Percentiles rank a stretch among this genome's conserved stretches.
Conservation (phyloP, 148 eudicot genomes). For the Camellia granthamiana region DNA sequence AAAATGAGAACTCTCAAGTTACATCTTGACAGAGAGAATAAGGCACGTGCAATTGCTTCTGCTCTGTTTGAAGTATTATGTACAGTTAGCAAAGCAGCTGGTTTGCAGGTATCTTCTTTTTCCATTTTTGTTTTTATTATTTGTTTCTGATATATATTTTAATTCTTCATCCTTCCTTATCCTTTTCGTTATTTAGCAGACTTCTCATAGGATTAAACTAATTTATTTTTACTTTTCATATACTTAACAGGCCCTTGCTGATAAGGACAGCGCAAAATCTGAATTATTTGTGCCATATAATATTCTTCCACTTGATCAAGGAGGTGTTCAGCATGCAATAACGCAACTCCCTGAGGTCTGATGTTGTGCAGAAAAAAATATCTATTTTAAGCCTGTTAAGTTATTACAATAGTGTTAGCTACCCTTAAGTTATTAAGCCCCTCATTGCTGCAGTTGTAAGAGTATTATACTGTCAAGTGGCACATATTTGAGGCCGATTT, state of each 20-base stretch:
- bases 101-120: conserved; percentile 57
- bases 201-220: neutral
- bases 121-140: neutral
- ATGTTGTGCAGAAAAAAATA: neutral
- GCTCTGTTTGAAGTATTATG: conserved; percentile 68
- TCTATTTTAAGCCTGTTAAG: no score
- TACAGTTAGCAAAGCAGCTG: conserved; percentile 74
- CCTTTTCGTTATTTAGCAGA: neutral
- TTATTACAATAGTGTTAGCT: neutral
- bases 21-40: conserved; percentile 62
- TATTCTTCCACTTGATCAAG: conserved; percentile 87
- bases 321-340: conserved; percentile 80
- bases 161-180: neutral
- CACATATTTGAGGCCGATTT: conserved; percentile 3
- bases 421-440: neutral
- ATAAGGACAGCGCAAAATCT: conserved; percentile 51
- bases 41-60: conserved; percentile 73
- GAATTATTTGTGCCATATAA: conserved; percentile 66
- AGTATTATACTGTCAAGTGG: neutral
- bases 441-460: conserved; percentile 14
- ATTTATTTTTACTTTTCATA: conserved; percentile 10
- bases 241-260: conserved; percentile 60
- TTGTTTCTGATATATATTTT: neutral
- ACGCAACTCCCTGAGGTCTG: conserved; percentile 94
- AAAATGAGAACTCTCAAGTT: neutral